Base-by-base conservation (phyloP, 441 rosid genomes). In the Croton laevigatus region DNA sequence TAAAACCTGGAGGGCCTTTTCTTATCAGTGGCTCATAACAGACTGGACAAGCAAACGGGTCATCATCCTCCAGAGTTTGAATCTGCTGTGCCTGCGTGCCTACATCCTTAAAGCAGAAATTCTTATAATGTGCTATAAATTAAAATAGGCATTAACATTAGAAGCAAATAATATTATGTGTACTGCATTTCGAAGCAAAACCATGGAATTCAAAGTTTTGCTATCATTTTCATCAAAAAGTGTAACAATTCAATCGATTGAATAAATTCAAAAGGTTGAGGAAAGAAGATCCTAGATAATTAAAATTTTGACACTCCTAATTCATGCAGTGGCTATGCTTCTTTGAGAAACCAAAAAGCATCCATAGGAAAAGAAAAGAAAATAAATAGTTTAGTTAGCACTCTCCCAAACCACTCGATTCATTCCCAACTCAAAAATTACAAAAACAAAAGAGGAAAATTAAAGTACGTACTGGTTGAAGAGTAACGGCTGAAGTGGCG, bases 1-100 rank as follows among this genome's bases (percentile, higher is more conserved):
- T 91, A 19, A 91, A 79, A 84, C 98, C 97, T 38, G 93, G 71
- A 72, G 96, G 97, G 19, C 97, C 98, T 86, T 87, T 90, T 80
- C 97, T 89, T 76, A 86, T 62, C 60, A 91, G 87, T 37, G 97
- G 97, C 73, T 90, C 85, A 69, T 89, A 94, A 65, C 98, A 91
- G 32, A 88, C 82, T 53, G 97, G 97, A 70, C 97, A 91, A 14
- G 93, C 87, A 48, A 94, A 90, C 42, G 87, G 80, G n/a, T n/a
- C n/a, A 58, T 90, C 88, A 57, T 52, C 80, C 42, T 87, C 87
- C 76, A 73, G 51, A 5, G 65, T 76, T 77, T 65, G 79, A 71
- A 53, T 71, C 66, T 65, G 70, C 73, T 74, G 81, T 63, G 62
- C 69, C 73, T 74, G 82, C 64, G 79, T 71, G 44, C 73, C 75